Evolutionary conservation across 768 basidiomycete genomes (phyloP).

Genomic region (Strobilomyces dryophilus): DNA sequence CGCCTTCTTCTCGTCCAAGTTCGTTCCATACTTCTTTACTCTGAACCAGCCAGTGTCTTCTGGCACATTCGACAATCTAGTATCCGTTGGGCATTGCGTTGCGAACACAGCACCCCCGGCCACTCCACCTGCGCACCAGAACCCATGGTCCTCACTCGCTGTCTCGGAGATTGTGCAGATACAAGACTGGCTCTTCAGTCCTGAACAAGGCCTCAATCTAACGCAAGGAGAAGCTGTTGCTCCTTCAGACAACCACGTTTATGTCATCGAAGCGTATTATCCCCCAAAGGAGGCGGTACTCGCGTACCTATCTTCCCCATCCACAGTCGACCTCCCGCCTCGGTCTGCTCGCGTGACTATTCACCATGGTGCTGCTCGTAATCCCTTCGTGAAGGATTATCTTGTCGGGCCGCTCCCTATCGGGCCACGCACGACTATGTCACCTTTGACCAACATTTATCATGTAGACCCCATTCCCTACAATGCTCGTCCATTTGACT

Average conservation of each 20-base stretch:
- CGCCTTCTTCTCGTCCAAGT: constrained; percentile 11
- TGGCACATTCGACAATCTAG: background rate
- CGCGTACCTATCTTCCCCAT: constrained; percentile 39
- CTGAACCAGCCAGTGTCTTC: background rate
- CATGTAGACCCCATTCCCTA: constrained; percentile 50
- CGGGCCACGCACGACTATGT: constrained; percentile 34
- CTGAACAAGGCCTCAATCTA: constrained; percentile 44
- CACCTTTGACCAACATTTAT: constrained; percentile 47
- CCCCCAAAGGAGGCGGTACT: constrained; percentile 48
- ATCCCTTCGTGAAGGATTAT: constrained; percentile 49
- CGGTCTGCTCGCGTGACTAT: constrained; percentile 48
- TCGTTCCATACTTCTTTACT: background rate
- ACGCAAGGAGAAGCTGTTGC: constrained; percentile 32
- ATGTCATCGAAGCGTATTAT: constrained; percentile 45
- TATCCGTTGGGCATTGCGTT: constrained; percentile 32
- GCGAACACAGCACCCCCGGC: constrained; percentile 32
- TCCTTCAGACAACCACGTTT: constrained; percentile 48
- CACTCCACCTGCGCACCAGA: constrained; percentile 38
- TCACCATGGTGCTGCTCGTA: constrained; percentile 41
- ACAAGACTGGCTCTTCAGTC: constrained; percentile 42
- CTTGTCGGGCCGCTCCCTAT: constrained; percentile 57
- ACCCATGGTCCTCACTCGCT: constrained; percentile 51
- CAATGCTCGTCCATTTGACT: constrained; percentile 43
- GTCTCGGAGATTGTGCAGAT: constrained; percentile 41
- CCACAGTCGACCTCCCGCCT: constrained; percentile 25